Evolutionary conservation across 2,329 filamentous ascomycete genomes (phyloP), one percentile per base, ranked within the genome.

Genomic region (Reticulascus tulasneorum): DNA sequence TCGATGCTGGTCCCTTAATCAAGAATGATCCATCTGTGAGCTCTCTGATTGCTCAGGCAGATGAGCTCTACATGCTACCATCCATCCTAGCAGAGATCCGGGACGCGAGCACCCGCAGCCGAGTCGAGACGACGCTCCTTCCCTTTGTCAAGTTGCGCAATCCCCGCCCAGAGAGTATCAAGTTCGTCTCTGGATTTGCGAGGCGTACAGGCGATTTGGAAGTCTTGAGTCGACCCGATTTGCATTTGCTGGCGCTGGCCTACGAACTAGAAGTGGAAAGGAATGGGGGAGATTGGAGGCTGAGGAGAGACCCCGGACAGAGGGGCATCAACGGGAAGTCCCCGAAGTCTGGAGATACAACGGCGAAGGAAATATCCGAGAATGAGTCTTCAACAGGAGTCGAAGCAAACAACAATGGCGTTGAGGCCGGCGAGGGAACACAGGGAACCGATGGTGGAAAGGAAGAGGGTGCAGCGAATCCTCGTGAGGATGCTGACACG

Each of bases 211-310:
- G 93, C 37, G 93, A 98, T 59, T 73, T 90, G 44, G 78, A 84
- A 9, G 91, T 96, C 1, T 67, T 98, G 40, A 96, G 90, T 63
- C 80, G 76, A 55, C 85, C 89, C 2, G 93, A 98, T 79, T 69
- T 97, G 42, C 85, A 94, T 49, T 75, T 98, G 25, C 69, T 97
- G 53, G 93, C 91, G 8, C 68, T 98, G 37, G 85, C 88, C 1
- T 97, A 97, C 59, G 93, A 98, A 58, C 59, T 97, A n/a, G 91
- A 97, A 52, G 85, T 86, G 52, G 90, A 97, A 67, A 72, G 82
- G 40, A 94, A 94, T 56, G 79, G 82, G n/a, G 90, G 90, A 3
- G 82, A 94, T 56, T 94, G 87, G 84, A 77, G 90, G 41, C 54
- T 96, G 59, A 74, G 90, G 44, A 86, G 76, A 39, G 74, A 77